A percentile compares a stretch with the other conserved stretches of the same genome.
phyloP scores from a whole-genome alignment of 106 monocot species.

The Acorus calamus region DNA sequence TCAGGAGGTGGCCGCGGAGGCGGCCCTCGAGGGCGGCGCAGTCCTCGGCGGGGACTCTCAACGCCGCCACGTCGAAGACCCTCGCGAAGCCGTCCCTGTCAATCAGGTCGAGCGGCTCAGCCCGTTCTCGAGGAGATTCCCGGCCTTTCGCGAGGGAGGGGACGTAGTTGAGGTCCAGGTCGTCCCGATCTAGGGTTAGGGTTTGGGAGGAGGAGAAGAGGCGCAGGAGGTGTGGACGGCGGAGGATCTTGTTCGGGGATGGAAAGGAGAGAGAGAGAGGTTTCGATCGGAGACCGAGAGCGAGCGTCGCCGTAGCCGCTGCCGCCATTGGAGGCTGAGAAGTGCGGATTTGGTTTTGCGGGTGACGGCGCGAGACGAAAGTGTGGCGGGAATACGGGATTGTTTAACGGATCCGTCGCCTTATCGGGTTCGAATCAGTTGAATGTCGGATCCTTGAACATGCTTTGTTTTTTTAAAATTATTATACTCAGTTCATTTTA shows the following conservation, averaged over 20 bases:
- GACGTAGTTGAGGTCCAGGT: slow-evolving; percentile 14
- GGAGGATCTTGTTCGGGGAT: neutral
- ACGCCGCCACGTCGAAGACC: slow-evolving; percentile 53
- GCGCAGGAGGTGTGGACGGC: slow-evolving; percentile 2
- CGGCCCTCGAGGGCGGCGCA: slow-evolving; percentile 74
- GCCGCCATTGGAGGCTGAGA: neutral
- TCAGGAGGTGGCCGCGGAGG: slow-evolving; percentile 97
- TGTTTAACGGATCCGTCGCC: too few species aligned
- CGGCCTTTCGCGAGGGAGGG: slow-evolving; percentile 41
- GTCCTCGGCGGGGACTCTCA: slow-evolving; percentile 56
- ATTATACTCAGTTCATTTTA: too few species aligned
- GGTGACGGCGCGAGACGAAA: neutral
- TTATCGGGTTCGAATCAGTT: too few species aligned
- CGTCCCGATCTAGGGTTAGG: neutral
- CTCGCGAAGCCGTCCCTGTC: slow-evolving; percentile 42
- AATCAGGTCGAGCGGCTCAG: slow-evolving; percentile 1
- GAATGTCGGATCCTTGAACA: too few species aligned
- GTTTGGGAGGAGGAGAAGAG: neutral
- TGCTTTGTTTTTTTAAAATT: too few species aligned
- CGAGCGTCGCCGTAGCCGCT: neutral
- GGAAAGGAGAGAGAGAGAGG: neutral
- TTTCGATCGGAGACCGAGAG: neutral
- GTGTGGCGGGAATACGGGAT: neutral
- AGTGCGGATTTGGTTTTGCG: neutral
- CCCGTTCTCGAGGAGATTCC: neutral